Evolutionary conservation across 345 rosid genomes (phyloP).

Genomic region (Acer negundo): DNA sequence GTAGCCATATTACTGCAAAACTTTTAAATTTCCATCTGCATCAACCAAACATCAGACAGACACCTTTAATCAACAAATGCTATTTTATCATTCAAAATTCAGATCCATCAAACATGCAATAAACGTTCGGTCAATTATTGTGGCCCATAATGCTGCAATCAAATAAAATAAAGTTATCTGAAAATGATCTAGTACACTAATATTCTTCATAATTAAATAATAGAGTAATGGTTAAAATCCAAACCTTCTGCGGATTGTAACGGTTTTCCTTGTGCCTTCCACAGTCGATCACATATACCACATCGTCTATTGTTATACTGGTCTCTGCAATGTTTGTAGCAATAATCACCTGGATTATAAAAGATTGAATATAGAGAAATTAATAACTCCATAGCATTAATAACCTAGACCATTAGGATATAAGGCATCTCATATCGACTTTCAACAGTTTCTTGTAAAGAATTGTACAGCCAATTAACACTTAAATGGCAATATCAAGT

Average conservation of each 20-base stretch:
- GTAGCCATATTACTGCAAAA: neutral
- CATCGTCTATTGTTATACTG: constrained; percentile 92
- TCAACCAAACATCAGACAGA: neutral
- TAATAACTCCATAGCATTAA: neutral
- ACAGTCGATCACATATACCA: constrained; percentile 86
- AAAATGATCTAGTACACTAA: neutral
- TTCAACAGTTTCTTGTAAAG: neutral
- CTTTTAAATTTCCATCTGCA: neutral
- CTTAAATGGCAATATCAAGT: neutral
- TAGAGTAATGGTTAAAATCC: neutral
- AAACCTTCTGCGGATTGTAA: constrained; percentile 89
- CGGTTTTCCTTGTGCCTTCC: constrained; percentile 96
- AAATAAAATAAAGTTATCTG: neutral
- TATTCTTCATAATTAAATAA: neutral
- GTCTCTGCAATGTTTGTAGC: constrained; percentile 96
- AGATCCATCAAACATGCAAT: neutral
- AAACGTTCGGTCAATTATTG: neutral
- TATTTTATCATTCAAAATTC: neutral
- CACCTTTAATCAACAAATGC: neutral
- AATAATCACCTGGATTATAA: constrained; percentile 65
- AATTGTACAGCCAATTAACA: neutral
- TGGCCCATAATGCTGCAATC: neutral
- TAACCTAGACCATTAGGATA: neutral
- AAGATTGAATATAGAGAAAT: neutral
- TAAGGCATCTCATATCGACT: neutral